Base-by-base conservation (phyloP, 306 rosid species). In the Malus sylvestris region DNA sequence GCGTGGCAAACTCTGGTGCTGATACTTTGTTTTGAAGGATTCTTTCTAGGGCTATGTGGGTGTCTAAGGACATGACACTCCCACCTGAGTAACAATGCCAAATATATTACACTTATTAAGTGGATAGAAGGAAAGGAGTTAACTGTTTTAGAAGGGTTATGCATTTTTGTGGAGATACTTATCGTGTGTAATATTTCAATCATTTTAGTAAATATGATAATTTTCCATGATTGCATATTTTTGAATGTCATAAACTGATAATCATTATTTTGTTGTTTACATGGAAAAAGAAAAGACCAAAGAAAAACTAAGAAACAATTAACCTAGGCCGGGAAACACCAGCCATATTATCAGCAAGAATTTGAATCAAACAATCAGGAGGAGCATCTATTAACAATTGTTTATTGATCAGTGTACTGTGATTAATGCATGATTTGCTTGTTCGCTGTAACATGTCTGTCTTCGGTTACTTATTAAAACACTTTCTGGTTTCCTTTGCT, bases 401-500 rank as follows among this genome's bases (percentile, higher is more conserved):
- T 49, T 15, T 15, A 15, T 49, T 49, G 55, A 49, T 49, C 55
- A 49, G 25, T 64, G 11, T 62, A 27, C 15, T 3, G 10, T 23
- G 19, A 11, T 60, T 15, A 18, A 40, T 60, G 57, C 58, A 30
- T 27, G 73, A 19, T 22, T 53, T 57, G 52, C 52, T 23, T 16
- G 40, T 60, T 49, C 20, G 32, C 46, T 33, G 61, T 16, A 5
- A 60, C 44, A 33, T 42, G 19, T n/a, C 68, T 33, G 13, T 16
- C 27, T 73, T 40, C 68, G 42, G 60, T 73, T 59, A 25, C 51
- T 20, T 67, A 68, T 42, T 22, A 42, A 67, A 68, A 14, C 15
- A 1, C 16, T 42, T 72, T 64, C 81, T 85, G 59, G 53, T 74
- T 77, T 44, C 67, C 67, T 67, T 69, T 67, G 65, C 52, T 81